Evolutionary conservation across 192 early-diverging fungal genomes (phyloP).

Genomic region (Backusella westeae): DNA sequence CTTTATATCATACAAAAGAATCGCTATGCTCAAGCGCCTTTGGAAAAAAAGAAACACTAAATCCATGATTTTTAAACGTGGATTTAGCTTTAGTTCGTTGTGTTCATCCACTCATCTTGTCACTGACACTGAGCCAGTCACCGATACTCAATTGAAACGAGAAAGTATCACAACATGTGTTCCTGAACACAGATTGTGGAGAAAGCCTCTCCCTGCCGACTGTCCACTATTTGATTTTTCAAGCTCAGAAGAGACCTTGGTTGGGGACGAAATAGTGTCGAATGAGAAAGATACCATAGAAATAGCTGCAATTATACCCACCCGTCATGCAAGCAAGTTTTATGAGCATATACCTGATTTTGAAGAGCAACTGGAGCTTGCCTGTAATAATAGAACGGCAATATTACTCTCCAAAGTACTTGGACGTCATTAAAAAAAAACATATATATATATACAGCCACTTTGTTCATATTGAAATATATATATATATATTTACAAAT

Average conservation of each 20-base stretch:
- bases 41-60: neutral
- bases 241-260: slow-evolving; percentile 10
- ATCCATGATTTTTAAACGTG: neutral
- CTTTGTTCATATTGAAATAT: neutral
- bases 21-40: neutral
- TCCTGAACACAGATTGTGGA: slow-evolving; percentile 11
- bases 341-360: slow-evolving; percentile 11
- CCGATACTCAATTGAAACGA: neutral
- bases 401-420: slow-evolving; percentile 7
- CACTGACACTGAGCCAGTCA: neutral
- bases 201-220: slow-evolving; percentile 9
- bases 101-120: neutral
- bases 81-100: neutral
- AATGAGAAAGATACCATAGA: neutral
- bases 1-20: neutral
- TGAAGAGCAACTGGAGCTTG: slow-evolving; percentile 4
- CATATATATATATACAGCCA: neutral
- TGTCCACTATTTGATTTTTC: slow-evolving; percentile 13
- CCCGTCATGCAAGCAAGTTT: slow-evolving; percentile 11
- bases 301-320: neutral
- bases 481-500: neutral
- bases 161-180: neutral
- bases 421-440: neutral
- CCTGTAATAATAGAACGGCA: neutral
- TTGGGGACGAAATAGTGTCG: neutral